Conservation (phyloP, 1,284 basidiomycete genomes). For the Sanguinoderma infundibulare region DNA sequence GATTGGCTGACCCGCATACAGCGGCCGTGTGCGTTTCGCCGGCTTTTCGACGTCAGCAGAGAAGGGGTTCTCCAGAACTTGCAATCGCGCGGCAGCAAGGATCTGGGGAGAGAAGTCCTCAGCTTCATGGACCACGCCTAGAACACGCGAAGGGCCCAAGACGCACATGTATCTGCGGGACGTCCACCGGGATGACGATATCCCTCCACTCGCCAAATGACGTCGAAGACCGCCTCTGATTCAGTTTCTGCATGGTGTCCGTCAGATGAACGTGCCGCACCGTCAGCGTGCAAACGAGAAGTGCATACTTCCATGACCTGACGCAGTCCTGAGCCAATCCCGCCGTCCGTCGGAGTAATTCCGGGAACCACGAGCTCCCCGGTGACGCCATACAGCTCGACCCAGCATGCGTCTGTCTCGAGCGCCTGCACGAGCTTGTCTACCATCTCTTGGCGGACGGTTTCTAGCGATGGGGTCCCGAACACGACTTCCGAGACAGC, state of each 20-base stretch:
- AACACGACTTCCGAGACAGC: slow-evolving; percentile 48
- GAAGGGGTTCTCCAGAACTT: slow-evolving; percentile 45
- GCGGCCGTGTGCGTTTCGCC: slow-evolving; percentile 38
- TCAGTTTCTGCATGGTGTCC: slow-evolving; percentile 43
- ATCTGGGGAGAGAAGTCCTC: slow-evolving; percentile 48
- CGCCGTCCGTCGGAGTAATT: slow-evolving; percentile 39
- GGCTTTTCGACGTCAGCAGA: slow-evolving; percentile 18
- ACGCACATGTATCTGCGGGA: slow-evolving; percentile 79
- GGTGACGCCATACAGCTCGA: slow-evolving; percentile 67
- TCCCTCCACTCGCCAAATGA: slow-evolving; percentile 57
- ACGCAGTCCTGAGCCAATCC: slow-evolving; percentile 41
- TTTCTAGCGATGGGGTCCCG: slow-evolving; percentile 32
- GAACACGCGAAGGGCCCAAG: background rate
- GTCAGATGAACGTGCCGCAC: background rate
- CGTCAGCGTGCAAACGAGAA: background rate
- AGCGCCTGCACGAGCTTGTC: slow-evolving; percentile 60
- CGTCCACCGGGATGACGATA: slow-evolving; percentile 80
- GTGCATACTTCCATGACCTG: slow-evolving; percentile 35
- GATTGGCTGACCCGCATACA: slow-evolving; percentile 84
- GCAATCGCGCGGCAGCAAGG: slow-evolving; percentile 68
- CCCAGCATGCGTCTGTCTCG: slow-evolving; percentile 66
- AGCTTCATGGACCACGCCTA: background rate
- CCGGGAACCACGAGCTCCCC: slow-evolving; percentile 67
- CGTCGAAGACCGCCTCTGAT: slow-evolving; percentile 42
- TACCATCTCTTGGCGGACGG: slow-evolving; percentile 46